A percentile compares a stretch with the other conserved stretches of the same genome.
Evolutionary conservation across 805 yeast genomes (phyloP).

Genomic region (Isabelozyma rhagii): DNA sequence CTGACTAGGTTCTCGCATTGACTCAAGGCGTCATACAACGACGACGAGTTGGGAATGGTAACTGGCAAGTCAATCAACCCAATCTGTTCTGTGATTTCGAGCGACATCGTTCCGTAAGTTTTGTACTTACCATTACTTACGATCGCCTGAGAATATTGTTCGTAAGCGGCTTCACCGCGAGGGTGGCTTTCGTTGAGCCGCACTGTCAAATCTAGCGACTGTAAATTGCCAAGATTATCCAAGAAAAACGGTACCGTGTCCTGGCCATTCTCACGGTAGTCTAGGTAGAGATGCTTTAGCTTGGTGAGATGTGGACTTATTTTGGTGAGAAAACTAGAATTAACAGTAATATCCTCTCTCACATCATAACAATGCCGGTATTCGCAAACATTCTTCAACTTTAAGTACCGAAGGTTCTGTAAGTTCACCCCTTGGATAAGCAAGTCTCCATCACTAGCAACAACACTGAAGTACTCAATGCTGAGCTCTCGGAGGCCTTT

Average conservation of each 20-base stretch:
- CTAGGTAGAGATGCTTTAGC: slow-evolving; percentile 30
- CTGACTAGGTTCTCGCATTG: slow-evolving; percentile 22
- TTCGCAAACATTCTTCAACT: slow-evolving; percentile 35
- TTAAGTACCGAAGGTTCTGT: slow-evolving; percentile 19
- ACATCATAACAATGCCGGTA: slow-evolving; percentile 11
- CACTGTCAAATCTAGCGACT: slow-evolving; percentile 29
- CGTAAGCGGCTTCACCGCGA: slow-evolving; percentile 4
- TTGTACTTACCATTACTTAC: slow-evolving; percentile 4
- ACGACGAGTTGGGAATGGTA: slow-evolving; percentile 14
- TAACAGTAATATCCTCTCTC: slow-evolving; percentile 4
- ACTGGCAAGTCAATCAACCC: slow-evolving; percentile 23
- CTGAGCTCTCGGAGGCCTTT: slow-evolving; percentile 15
- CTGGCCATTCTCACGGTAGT: slow-evolving; percentile 37
- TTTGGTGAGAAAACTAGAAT: slow-evolving; percentile 16
- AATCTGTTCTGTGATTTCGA: slow-evolving; percentile 41
- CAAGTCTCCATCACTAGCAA: slow-evolving; percentile 16
- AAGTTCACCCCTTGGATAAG: slow-evolving; percentile 17
- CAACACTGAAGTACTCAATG: slow-evolving; percentile 20
- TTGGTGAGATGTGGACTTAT: slow-evolving; percentile 21
- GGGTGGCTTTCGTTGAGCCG: neutral
- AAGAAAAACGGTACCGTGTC: slow-evolving; percentile 41
- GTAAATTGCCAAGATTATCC: slow-evolving; percentile 11
- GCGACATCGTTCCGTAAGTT: slow-evolving; percentile 29
- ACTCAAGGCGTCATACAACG: slow-evolving; percentile 10
- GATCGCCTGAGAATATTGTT: slow-evolving; percentile 15